Base-by-base conservation (phyloP, 345 rosid species). In the Citrus mangshanensis region DNA sequence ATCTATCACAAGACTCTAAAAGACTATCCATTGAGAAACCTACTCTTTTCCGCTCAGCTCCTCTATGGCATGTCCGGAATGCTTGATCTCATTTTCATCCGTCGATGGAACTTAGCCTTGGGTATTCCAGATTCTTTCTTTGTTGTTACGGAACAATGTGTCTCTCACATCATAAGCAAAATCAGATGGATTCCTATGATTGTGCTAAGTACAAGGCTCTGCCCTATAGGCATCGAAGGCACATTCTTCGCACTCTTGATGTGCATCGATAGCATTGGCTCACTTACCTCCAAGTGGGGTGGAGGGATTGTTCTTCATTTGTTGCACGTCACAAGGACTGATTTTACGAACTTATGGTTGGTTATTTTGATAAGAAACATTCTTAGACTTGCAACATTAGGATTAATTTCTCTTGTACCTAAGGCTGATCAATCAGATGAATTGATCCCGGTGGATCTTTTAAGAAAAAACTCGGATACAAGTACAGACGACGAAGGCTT, bases 101-200 rank as follows among this genome's bases (percentile, higher is more conserved):
- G 80, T 42, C 81, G 97, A 46, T 92, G 94, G 95, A 94, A 94
- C 82, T 69, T 90, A 60, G 69, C 2, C 46, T 67, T 92, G 0
- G 89, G 97, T 75, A 85, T 92, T 71, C 97, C 98, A 0, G 94
- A 93, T 78, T 88, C 79, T 65, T 90, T 91, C 85, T 94, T 92
- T 56, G 89, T 94, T 27, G 82, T 94, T 18, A 54, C 74, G 4
- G 95, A 94, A 78, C 92, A 92, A 85, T 89, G 94, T 6, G 84
- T 92, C 56, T 75, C 92, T 1, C 84, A 85, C 77, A 86, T 92
- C 42, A 82, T 92, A 56, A 85, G 81, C 76, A 82, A 88, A 84
- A 88, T 93, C 78, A 70, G 89, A 83, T 92, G 97, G 98, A 93
- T 88, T 68, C 98, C 94, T 0, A 93, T 93, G 95, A 81, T 92